Conservation (phyloP, 2,329 filamentous ascomycete genomes). For the Mariannaea elegans region DNA sequence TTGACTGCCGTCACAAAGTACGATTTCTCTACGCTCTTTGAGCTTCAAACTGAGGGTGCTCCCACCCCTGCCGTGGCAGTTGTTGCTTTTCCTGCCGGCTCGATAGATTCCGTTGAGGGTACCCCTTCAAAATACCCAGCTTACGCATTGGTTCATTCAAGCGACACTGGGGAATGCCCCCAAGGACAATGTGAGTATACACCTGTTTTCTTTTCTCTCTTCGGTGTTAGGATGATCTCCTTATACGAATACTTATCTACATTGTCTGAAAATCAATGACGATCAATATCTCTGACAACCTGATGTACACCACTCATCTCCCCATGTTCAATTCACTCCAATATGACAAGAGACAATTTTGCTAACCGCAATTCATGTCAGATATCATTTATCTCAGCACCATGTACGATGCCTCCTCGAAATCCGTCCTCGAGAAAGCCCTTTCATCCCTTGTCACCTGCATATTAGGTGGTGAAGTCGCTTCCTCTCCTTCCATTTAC, state of each 20-base stretch:
- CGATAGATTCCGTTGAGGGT: slow-evolving; percentile 48
- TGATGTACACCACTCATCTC: slow-evolving; percentile 66
- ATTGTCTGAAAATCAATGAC: slow-evolving; percentile 97
- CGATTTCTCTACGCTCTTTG: slow-evolving; percentile 72
- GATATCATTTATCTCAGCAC: slow-evolving; percentile 51
- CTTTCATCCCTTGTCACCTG: slow-evolving; percentile 52
- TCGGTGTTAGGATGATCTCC: slow-evolving; percentile 82
- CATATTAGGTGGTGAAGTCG: slow-evolving; percentile 38
- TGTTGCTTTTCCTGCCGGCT: slow-evolving; percentile 69
- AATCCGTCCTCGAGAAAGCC: slow-evolving; percentile 50
- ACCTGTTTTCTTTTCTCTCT: slow-evolving; percentile 33
- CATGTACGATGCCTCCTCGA: slow-evolving; percentile 45
- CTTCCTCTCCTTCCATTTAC: slow-evolving; percentile 52
- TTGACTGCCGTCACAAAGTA: slow-evolving; percentile 76
- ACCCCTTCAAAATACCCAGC: slow-evolving; percentile 55
- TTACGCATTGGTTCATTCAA: slow-evolving; percentile 79
- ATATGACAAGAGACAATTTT: slow-evolving; percentile 27
- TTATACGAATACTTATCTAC: slow-evolving; percentile 98
- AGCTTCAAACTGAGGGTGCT: slow-evolving; percentile 75
- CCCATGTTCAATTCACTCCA: slow-evolving; percentile 17
- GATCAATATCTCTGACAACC: slow-evolving; percentile 88
- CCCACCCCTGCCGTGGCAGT: slow-evolving; percentile 79
- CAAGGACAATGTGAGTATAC: slow-evolving; percentile 82
- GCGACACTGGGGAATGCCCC: slow-evolving; percentile 93
- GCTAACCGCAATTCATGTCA: slow-evolving; percentile 45